Conservation (phyloP, 495 filamentous ascomycete species). For the Amphirosellinia nigrospora region DNA sequence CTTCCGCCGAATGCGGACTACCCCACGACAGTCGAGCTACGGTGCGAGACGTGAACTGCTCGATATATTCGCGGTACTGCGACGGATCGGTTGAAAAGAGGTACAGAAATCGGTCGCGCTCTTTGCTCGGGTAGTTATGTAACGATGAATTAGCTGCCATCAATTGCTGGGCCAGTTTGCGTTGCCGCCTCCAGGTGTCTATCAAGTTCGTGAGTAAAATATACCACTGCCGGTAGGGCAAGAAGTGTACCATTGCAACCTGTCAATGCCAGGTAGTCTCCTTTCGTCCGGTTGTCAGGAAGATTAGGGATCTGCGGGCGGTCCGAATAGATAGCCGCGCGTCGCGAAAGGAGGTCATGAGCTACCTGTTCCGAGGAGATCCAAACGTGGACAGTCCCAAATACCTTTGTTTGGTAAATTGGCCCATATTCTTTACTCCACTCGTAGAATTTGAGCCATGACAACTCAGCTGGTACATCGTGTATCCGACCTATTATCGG, state of each 20-base stretch:
- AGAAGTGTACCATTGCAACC: conserved; percentile 53
- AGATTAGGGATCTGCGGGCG: conserved; percentile 61
- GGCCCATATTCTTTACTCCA: conserved; percentile 69
- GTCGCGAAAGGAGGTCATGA: conserved; percentile 64
- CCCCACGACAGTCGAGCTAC: conserved; percentile 67
- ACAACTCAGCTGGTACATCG: conserved; percentile 57
- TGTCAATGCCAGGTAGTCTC: conserved; percentile 61
- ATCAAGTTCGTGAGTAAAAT: not conserved
- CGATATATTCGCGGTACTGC: conserved; percentile 60
- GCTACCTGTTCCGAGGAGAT: conserved; percentile 64
- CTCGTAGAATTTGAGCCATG: conserved; percentile 65
- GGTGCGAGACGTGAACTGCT: conserved; percentile 65
- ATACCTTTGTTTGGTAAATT: conserved; percentile 65
- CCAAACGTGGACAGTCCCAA: conserved; percentile 63
- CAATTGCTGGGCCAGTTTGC: conserved; percentile 62
- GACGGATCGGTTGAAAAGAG: conserved; percentile 45
- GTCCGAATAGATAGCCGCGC: conserved; percentile 65
- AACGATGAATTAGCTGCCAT: conserved; percentile 56
- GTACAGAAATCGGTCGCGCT: conserved; percentile 61
- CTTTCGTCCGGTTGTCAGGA: conserved; percentile 61
- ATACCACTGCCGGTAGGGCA: not conserved
- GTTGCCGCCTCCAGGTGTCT: conserved; percentile 65
- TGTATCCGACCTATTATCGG: conserved; percentile 65
- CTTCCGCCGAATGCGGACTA: conserved; percentile 49
- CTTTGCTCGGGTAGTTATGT: conserved; percentile 58